Base-by-base conservation (phyloP, 805 yeast genomes). In the Blastobotrys peoriensis region DNA sequence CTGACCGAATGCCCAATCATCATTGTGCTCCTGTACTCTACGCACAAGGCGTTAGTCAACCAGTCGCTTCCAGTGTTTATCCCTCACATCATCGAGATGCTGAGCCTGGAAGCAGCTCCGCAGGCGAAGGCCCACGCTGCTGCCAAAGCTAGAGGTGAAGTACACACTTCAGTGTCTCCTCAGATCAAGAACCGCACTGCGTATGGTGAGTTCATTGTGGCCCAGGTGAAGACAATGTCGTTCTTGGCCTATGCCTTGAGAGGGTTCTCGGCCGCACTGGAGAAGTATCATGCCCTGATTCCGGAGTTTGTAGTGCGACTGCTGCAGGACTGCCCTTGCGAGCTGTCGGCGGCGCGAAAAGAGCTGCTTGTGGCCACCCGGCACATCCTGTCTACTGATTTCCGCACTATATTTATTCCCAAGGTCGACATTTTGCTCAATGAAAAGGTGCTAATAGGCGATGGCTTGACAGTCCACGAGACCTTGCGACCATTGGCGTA, bases 1-100 rank as follows among this genome's bases (percentile, higher is more conserved):
- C 73, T 93, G 48, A 86, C 96, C 0, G 99, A 93, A 62, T 89
- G 98, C 60, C 99, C 99, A 6, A 91, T 93, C 33, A 88, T 96
- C 3, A 84, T 93, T 81, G 98, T 93, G 2, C 79, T 96, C 5
- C 69, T 94, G 42, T 87, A 86, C 56, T 85, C 96, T 1, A 80
- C 95, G 0, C 88, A 89, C 66, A 86, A 88, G 59, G 78, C 78
- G 28, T 65, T 87, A 42, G 85, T 84, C 1, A 76, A 77, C 38
- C 67, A 83, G 0, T 78, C 91, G 3, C 70, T 93, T 25, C 86
- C 89, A 1, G 69, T 66, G 16, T 86, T 91, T 51, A 75, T 89
- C 40, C 97, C 98, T 0, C 78, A 81, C 44, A 84, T 91, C 19
- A 79, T 94, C 44, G 78, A 76, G 45, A 69, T 89, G 45, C 70